Evolutionary conservation across 2,329 filamentous ascomycete species (phyloP), one percentile per base, ranked within the genome.

Genomic region (Pyrenophora tritici-repentis): DNA sequence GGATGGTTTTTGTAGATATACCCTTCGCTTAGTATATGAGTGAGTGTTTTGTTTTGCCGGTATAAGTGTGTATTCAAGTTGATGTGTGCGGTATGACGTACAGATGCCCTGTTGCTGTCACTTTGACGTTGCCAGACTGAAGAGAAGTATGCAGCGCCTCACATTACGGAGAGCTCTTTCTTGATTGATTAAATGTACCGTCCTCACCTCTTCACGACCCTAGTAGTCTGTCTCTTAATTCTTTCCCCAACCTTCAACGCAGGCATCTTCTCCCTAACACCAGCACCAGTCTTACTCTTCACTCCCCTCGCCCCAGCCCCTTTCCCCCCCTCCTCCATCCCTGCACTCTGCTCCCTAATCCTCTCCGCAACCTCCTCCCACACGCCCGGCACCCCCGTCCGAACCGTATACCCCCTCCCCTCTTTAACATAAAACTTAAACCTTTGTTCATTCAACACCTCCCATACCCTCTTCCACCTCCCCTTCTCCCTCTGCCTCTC

Each of bases 391-490:
- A 69, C 68, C 5, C 66, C 60, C 12, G 64, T 70, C 51, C 62
- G 67, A 38, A 65, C 58, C 9, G 65, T 71, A 43, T 65, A 71
- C 24, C 55, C 37, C 22, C 58, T 56, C 1, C 70, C 70, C 20
- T 71, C 68, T 40, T 70, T 72, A 2, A 73, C 68, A 42, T 71
- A 72, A 39, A 73, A 73, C 42, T 70, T 73, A 37, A 55, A 68
- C 4, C 70, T 39, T 1, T 66, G 67, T 43, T 73, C 70, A 3
- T 57, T 63, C 10, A 70, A 10, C 1, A 72, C 53, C 12, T 67
- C 64, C 6, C 53, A 36, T 14, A 68, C 42, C 2, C 59, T 50
- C 34, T 40, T 61, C 31, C 56, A 54, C 0, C 63, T 37, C 0
- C 57, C 47, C 41, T 68, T 68, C 16, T 59, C 52, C 8, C 52